These are phyloP conservation scores for Dryas alaskensis DNA, from an alignment of 306 rosid species.

Conservation along the genomic window DNA sequence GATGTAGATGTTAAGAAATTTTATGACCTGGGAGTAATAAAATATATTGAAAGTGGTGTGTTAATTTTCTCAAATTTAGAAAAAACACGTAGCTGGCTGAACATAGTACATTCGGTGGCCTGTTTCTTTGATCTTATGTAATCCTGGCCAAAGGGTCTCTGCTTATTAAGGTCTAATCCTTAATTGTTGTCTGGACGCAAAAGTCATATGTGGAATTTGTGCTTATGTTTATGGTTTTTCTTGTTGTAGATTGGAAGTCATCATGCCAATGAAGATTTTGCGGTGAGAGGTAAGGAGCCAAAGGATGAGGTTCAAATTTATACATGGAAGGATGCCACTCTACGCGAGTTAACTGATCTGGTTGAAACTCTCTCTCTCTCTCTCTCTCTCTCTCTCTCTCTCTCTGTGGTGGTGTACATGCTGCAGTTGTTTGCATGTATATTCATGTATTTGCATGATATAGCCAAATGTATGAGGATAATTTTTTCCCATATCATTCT, in stretches of 20 bases:
- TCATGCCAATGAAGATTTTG: slow-evolving; percentile 68
- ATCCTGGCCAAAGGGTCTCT: background rate
- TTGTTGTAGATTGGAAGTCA: slow-evolving; percentile 62
- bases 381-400: background rate
- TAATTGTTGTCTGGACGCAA: background rate
- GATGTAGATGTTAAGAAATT: background rate
- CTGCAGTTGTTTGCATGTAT: background rate
- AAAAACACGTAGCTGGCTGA: background rate
- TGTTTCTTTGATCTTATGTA: background rate
- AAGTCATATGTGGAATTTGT: background rate
- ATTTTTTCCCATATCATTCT: background rate
- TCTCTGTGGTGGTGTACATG: background rate
- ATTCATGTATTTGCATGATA: background rate
- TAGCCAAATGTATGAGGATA: background rate
- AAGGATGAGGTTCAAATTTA: slow-evolving; percentile 96
- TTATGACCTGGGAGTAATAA: background rate
- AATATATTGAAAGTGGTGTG: background rate
- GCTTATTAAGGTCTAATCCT: background rate
- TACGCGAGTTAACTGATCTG: slow-evolving; percentile 84
- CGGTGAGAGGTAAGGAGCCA: slow-evolving; percentile 88
- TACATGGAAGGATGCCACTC: slow-evolving; percentile 96
- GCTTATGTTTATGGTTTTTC: background rate
- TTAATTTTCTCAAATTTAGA: slow-evolving; percentile 1
- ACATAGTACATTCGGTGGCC: background rate
- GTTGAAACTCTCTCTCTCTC: slow-evolving; percentile 28